phyloP scores from a whole-genome alignment of 2,329 filamentous ascomycete species.

The Venturia nashicola region DNA sequence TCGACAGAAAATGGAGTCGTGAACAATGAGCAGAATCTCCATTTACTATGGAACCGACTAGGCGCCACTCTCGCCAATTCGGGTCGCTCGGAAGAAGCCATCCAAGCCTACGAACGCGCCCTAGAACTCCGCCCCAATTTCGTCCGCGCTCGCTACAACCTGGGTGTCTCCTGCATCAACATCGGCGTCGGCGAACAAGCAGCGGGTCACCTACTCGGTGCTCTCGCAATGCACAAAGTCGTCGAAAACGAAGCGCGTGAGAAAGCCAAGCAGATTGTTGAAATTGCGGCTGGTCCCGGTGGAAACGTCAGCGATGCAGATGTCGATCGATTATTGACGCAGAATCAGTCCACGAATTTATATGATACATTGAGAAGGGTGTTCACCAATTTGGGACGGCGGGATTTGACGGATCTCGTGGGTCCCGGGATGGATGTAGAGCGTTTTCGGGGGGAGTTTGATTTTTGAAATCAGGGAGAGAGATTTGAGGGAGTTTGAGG shows the following conservation, averaged over 20 bases:
- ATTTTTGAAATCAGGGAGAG: constrained; percentile 45
- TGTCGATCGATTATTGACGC: constrained; percentile 76
- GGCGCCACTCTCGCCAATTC: constrained; percentile 93
- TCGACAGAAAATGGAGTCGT: constrained; percentile 71
- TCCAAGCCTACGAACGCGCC: constrained; percentile 89
- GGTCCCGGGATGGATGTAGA: constrained; percentile 85
- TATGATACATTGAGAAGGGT: constrained; percentile 90
- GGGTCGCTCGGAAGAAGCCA: constrained; percentile 87
- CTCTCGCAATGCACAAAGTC: constrained; percentile 88
- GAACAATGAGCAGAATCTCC: constrained; percentile 76
- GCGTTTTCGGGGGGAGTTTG: constrained; percentile 78
- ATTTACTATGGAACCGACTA: constrained; percentile 93
- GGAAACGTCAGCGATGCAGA: constrained; percentile 53
- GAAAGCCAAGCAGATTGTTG: constrained; percentile 70
- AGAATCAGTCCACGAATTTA: constrained; percentile 93
- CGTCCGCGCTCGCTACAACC: constrained; percentile 90
- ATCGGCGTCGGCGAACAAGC: constrained; percentile 92
- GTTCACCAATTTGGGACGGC: constrained; percentile 89
- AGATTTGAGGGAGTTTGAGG: background rate
- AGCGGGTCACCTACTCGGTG: constrained; percentile 81
- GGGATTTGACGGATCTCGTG: constrained; percentile 80
- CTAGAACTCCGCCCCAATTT: constrained; percentile 88
- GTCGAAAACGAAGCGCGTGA: constrained; percentile 77
- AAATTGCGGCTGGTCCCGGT: constrained; percentile 38
- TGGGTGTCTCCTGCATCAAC: constrained; percentile 94